These are phyloP conservation scores for Sungouiella thailandica DNA, from an alignment of 805 yeast genomes.

Conservation along the genomic window DNA sequence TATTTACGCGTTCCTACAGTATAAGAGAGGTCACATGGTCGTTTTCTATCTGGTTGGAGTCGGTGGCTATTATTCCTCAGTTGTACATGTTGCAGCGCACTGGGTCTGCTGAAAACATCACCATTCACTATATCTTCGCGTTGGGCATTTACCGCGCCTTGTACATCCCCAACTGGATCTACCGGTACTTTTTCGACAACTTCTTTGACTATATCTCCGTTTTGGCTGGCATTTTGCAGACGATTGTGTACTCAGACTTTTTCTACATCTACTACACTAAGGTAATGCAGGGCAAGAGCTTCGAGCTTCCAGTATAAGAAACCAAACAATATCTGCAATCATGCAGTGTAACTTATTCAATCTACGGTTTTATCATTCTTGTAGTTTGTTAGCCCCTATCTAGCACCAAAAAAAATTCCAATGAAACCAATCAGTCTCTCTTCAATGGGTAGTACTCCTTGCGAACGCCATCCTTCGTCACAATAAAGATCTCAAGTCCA, in stretches of 20 bases:
- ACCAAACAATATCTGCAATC: background rate
- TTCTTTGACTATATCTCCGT: slow-evolving; percentile 67
- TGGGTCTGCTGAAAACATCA: slow-evolving; percentile 82
- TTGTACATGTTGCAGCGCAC: slow-evolving; percentile 83
- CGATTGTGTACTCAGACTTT: slow-evolving; percentile 87
- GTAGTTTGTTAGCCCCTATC: background rate
- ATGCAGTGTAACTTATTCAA: too few relatives aligned
- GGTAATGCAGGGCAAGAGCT: slow-evolving; percentile 74
- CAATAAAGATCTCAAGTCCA: slow-evolving; percentile 83
- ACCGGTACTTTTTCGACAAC: slow-evolving; percentile 66
- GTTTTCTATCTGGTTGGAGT: slow-evolving; percentile 87
- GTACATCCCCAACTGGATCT: slow-evolving; percentile 93
- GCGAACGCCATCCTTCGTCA: slow-evolving; percentile 89
- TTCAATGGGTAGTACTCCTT: slow-evolving; percentile 81
- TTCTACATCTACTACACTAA: slow-evolving; percentile 80
- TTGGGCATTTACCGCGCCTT: slow-evolving; percentile 85
- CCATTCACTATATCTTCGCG: slow-evolving; percentile 91
- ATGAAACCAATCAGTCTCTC: slow-evolving; percentile 56
- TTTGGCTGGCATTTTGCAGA: slow-evolving; percentile 79
- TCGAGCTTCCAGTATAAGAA: slow-evolving; percentile 60
- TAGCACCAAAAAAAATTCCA: too few relatives aligned
- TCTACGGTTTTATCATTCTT: too few relatives aligned
- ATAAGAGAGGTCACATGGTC: slow-evolving; percentile 73
- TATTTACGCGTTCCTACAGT: slow-evolving; percentile 64
- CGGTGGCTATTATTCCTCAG: slow-evolving; percentile 90